A percentile compares a stretch with the other conserved stretches of the same genome.
phyloP scores from a whole-genome alignment of 192 early-diverging fungal species.

The Rhizophagus prolifer region DNA sequence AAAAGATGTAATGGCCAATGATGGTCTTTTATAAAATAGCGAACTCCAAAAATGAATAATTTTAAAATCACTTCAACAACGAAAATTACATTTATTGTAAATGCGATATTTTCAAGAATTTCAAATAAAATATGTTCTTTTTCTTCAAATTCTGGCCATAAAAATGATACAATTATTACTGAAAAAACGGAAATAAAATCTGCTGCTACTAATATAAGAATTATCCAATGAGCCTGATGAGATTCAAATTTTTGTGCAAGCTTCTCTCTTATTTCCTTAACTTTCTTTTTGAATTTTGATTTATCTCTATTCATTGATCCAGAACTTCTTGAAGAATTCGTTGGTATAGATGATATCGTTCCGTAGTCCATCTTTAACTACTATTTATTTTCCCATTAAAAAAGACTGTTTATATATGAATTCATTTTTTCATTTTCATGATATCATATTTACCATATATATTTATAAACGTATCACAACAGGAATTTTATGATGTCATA shows the following conservation, averaged over 20 bases:
- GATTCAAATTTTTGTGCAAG: background rate
- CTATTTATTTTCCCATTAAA: too few relatives aligned
- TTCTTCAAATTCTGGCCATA: conserved; percentile 28
- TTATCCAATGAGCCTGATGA: conserved; percentile 13
- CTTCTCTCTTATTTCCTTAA: background rate
- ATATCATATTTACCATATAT: too few relatives aligned
- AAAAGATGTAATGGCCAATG: conserved; percentile 43
- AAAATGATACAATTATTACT: conserved; percentile 37
- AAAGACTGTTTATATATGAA: too few relatives aligned
- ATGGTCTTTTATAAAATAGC: conserved; percentile 33
- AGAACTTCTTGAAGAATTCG: background rate
- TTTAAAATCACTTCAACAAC: conserved; percentile 50
- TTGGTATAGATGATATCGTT: background rate
- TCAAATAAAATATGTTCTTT: conserved; percentile 41
- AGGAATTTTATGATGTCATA: too few relatives aligned
- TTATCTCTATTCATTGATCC: too few relatives aligned
- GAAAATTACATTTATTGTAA: conserved; percentile 48
- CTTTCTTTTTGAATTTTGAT: background rate
- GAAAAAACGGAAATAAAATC: conserved; percentile 40
- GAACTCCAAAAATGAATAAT: conserved; percentile 47
- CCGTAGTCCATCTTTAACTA: background rate
- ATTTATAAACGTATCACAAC: too few relatives aligned
- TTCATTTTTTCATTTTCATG: too few relatives aligned
- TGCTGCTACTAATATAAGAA: conserved; percentile 33
- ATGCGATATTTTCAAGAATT: conserved; percentile 37